Evolutionary conservation across 2,329 filamentous ascomycete genomes (phyloP).

Genomic region (Aureobasidium leucospermi): DNA sequence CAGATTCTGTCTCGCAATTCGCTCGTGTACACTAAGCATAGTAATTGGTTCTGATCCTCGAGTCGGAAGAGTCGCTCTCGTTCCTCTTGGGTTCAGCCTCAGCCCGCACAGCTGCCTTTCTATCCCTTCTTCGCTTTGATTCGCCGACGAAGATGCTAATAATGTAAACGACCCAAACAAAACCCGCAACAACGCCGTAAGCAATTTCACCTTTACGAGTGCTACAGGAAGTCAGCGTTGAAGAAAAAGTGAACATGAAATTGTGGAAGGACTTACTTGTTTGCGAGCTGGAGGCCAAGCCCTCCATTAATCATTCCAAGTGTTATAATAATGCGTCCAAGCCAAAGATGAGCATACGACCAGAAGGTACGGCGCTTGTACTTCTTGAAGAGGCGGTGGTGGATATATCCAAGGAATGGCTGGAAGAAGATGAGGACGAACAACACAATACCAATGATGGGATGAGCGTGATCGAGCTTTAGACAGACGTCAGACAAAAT

Average conservation of each 20-base stretch:
- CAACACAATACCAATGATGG: constrained; percentile 48
- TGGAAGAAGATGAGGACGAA: constrained; percentile 47
- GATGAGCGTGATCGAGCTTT: constrained; percentile 37
- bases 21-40: background rate
- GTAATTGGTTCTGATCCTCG: background rate
- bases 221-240: background rate
- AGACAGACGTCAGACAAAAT: background rate
- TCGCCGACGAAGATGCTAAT: constrained; percentile 24
- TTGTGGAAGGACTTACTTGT: background rate
- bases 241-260: background rate
- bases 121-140: constrained; percentile 16
- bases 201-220: constrained; percentile 30
- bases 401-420: constrained; percentile 44
- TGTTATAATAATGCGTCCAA: constrained; percentile 20
- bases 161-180: constrained; percentile 40
- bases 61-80: background rate
- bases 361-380: constrained; percentile 38
- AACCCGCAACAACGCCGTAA: constrained; percentile 43
- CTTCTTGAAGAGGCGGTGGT: constrained; percentile 46
- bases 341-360: constrained; percentile 27
- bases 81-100: constrained; percentile 7
- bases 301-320: constrained; percentile 15
- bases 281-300: constrained; percentile 14
- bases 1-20: too few relatives aligned
- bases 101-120: background rate